Base-by-base conservation (phyloP, 805 yeast genomes). In the Metschnikowia lunata region DNA sequence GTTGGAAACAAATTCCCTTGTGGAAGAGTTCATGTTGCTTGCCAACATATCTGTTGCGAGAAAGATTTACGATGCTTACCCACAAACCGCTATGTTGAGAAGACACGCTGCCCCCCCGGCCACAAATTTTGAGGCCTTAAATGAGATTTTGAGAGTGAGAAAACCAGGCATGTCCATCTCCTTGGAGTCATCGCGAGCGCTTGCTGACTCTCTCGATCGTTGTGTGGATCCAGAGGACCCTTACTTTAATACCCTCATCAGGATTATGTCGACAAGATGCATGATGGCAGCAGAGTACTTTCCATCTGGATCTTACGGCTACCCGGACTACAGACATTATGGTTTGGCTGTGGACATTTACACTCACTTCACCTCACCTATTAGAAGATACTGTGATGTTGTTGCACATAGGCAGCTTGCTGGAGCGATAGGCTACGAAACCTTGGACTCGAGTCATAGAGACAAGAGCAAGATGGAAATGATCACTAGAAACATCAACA, bases 211-310 rank as follows among this genome's bases (percentile, higher is more conserved):
- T 14, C 72, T 93, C 40, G 99, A 93, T 61, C 75, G 87, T 46
- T 88, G 97, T 66, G 79, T 70, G 30, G 98, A 91, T 63, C 78
- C 82, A 23, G 60, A 78, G 0, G 98, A 93, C 63, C 84, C 90
- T 7, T 93, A 88, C 60, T 88, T 93, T 76, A 93, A 93, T 66
- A 93, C 97, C 0, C 74, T 93, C 56, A 74, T 91, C 7, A 82
- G 99, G 64, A 93, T 93, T 52, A 85, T 93, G 96, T 93, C 97
- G 7, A 93, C 99, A 0, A 78, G 99, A 58, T 91, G 98, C 67
- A 93, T 93, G 99, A 88, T 89, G 85, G 96, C 99, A 1, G 99
- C 99, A 1, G 97, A 91, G 62, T 93, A 93, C 61, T 93, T 93
- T 69, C 82, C 95, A 9, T 80, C 96, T 0, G 98, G 99, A 8